Evolutionary conservation across 2,329 filamentous ascomycete species (phyloP), one percentile per base, ranked within the genome.

Genomic region (Dothideomycetes sp.): DNA sequence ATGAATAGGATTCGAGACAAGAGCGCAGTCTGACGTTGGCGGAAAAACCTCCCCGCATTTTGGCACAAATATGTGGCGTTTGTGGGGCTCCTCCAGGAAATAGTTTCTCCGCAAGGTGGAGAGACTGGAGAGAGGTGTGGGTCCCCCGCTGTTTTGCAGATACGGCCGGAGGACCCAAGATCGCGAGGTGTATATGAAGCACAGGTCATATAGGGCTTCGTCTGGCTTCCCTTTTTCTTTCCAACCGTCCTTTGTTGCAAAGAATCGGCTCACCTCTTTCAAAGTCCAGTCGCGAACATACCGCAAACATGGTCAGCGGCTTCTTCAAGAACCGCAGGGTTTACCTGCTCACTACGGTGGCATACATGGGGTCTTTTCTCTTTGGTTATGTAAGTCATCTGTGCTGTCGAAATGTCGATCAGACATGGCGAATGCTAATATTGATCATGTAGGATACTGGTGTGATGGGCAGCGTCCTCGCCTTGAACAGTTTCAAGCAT

Each of bases 401-500:
- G 22, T 27, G 7, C 22, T 12, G 22, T 27, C 12, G 22, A 27
- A 7, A 27, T 27, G 7, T 7, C 7, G 22, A 27, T 27, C 7
- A 27, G 12, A 27, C 7, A 7, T 27, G 7, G 22, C 22, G 7
- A 12, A 27, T 27, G 22, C n/a, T n/a, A n/a, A n/a, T n/a, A 27
- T 12, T 27, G 22, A 27, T 12, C 22, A 27, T n/a, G 31, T 66
- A 63, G 53, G 72, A 76, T 50, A 79, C 77, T 31, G 78, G 77
- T 43, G 77, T 77, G 45, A 81, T 81, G 48, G 75, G 78, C 24
- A 77, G 78, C 46, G 74, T 82, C 32, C 61, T 82, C 14, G 72
- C 70, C 36, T 68, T 82, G 63, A 58, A 65, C 12, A 62, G 65
- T 9, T 79, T 79, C 47, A 68, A 74, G 54, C 52, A 59, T 15